phyloP scores from a whole-genome alignment of 352 stramenopile genomes.

The Hyaloperonospora arabidopsidis region DNA sequence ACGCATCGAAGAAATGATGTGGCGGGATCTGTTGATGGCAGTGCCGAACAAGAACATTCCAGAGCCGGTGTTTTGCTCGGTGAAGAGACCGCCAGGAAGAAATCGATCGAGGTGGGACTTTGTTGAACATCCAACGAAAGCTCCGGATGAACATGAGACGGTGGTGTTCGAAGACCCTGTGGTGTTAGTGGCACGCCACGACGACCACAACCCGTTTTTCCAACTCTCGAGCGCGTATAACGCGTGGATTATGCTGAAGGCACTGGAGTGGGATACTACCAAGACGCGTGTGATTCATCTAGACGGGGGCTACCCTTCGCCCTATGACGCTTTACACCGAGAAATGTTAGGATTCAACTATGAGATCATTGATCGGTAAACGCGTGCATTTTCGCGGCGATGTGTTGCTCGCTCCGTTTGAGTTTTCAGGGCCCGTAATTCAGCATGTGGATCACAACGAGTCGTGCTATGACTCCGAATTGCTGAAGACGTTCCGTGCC shows the following conservation, averaged over 20 bases:
- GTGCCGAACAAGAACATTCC: constrained; percentile 4
- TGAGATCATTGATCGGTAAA: constrained; percentile 25
- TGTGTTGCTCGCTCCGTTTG: constrained; percentile 45
- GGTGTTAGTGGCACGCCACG: constrained; percentile 32
- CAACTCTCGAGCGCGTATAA: constrained; percentile 38
- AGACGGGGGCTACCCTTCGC: constrained; percentile 35
- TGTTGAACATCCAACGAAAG: constrained; percentile 19
- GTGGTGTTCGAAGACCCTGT: constrained; percentile 27
- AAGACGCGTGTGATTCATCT: constrained; percentile 39
- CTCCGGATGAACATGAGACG: constrained; percentile 17
- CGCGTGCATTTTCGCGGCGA: constrained; percentile 36
- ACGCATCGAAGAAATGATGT: constrained; percentile 24
- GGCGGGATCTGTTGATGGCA: constrained; percentile 12
- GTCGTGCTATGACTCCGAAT: constrained; percentile 42
- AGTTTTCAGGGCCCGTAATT: constrained; percentile 53
- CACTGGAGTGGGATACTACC: constrained; percentile 25
- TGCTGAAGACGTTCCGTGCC: constrained; percentile 45
- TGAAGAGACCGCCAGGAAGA: background rate
- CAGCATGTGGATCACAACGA: constrained; percentile 60
- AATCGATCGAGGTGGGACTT: constrained; percentile 25
- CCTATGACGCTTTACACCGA: constrained; percentile 42
- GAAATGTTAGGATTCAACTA: constrained; percentile 25
- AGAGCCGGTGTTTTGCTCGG: constrained; percentile 14
- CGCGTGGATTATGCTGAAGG: constrained; percentile 33
- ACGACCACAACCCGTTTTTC: constrained; percentile 57